Evolutionary conservation across 192 early-diverging fungal species (phyloP), one percentile per base, ranked within the genome.

Genomic region (Phycomyces blakesleeanus): DNA sequence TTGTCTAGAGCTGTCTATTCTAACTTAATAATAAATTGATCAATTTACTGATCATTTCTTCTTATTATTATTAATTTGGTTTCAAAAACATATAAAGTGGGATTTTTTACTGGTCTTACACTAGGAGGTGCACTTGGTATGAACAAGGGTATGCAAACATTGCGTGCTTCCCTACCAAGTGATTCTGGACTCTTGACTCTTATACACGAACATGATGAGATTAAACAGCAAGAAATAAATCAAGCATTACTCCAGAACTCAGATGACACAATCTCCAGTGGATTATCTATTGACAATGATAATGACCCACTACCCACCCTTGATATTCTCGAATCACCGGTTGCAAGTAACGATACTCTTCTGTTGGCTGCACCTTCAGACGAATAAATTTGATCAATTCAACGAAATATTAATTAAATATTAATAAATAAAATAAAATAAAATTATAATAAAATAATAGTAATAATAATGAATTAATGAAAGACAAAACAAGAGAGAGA

Each of bases 101-200:
- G 61, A 25, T 39, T 24, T 0, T 52, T 63, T 40, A 44, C 39
- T 39, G 61, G 61, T 1, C 40, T 63, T 0, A 25, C n/a, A 41
- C 53, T 53, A 34, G 61, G 61, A 3, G 51, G 51, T 20, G 38
- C 16, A 1, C 51, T 63, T 38, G 61, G 61, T n/a, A 63, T 54
- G 61, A 37, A 63, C 51, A 63, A 38, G 24, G 61, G 61, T 15
- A 63, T 63, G 61, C 61, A 63, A 18, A 63, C 51, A 44, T 51
- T 63, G 24, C 51, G 39, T 5, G 34, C 51, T 18, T 26, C 51
- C 3, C 38, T 63, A n/a, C 51, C 61, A 22, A n/a, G 25, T 40
- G 61, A 63, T 40, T 63, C 61, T 11, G 50, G 24, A 15, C 51
- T 63, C 51, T 41, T 63, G 51, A 14, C 29, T 24, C 51, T 63